Base-by-base conservation (phyloP, 768 basidiomycete genomes). In the Fibroporia radiculosa region DNA sequence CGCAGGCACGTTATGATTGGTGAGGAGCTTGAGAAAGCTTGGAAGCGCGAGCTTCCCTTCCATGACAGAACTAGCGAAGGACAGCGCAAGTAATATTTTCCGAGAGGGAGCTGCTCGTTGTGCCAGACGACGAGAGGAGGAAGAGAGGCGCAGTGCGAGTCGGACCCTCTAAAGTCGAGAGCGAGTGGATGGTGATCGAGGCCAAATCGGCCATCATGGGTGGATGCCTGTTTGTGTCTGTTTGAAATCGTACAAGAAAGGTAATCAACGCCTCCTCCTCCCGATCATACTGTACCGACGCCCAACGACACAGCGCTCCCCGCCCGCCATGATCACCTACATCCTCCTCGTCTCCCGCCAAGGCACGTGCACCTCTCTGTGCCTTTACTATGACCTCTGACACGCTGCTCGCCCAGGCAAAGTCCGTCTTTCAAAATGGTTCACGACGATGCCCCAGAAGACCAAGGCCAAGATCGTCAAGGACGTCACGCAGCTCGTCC, bases 401-500 rank as follows among this genome's bases (percentile, higher is more conserved):
- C 20, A 24, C 7, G 41, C 14, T 22, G 33, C 40, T 44, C 37
- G 16, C 32, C 33, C 55, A 93, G 91, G 93, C 53, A 95, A 95
- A 69, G 78, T 97, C 40, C 80, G 95, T 43, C 78, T 97, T 28
- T 82, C 92, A 24, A 98, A 98, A 75, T 98, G 95, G 95, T 98
- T 90, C 62, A 74, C 78, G 16, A 88, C 95, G 1, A 72, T 93
- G 64, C 70, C 85, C 24, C 71, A 82, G 18, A 90, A 92, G 64
- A 69, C 70, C 27, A 93, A 91, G 64, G 74, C 76, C 44, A 95
- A 93, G 75, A 92, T 95, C 58, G 82, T 96, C 51, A 93, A 91
- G 66, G 95, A 98, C 59, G 86, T 97, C 24, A 93, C 92, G 1
- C 90, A 93, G 64, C 75, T 96, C 27, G 92, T 97, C 24, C 71